phyloP scores from a whole-genome alignment of 352 stramenopile genomes.

The Globisporangium takayamanum region DNA sequence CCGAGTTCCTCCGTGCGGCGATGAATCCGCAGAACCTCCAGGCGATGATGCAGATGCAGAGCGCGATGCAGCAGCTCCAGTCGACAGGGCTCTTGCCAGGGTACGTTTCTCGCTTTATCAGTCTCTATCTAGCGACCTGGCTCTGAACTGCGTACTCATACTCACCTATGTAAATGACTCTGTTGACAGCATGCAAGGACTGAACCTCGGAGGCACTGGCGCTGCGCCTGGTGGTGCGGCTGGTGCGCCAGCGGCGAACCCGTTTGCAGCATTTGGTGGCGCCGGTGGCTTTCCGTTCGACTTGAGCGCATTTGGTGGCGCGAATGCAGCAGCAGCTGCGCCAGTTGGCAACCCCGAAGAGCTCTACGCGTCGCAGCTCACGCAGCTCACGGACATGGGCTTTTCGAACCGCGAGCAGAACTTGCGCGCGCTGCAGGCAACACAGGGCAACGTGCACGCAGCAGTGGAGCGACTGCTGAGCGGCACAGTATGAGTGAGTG shows the following conservation, averaged over 20 bases:
- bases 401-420: slow-evolving; percentile 88
- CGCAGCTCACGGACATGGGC: slow-evolving; percentile 89
- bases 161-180: background rate
- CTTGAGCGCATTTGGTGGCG: slow-evolving; percentile 15
- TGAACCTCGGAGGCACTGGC: slow-evolving; percentile 31
- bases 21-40: slow-evolving; percentile 90
- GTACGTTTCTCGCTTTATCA: slow-evolving; percentile 24
- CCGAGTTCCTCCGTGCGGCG: slow-evolving; percentile 75
- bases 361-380: slow-evolving; percentile 81
- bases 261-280: slow-evolving; percentile 41
- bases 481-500: slow-evolving; percentile 31
- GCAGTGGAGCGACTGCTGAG: slow-evolving; percentile 87
- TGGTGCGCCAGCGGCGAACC: slow-evolving; percentile 26
- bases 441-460: slow-evolving; percentile 84
- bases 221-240: slow-evolving; percentile 5
- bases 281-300: slow-evolving; percentile 29
- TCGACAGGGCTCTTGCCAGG: slow-evolving; percentile 56
- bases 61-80: slow-evolving; percentile 80
- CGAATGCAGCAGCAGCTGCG: slow-evolving; percentile 15
- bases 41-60: slow-evolving; percentile 90
- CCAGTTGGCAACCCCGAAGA: slow-evolving; percentile 70
- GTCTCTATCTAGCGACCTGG: background rate
- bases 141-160: slow-evolving; percentile 4
- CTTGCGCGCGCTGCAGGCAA: slow-evolving; percentile 80
- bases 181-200: slow-evolving; percentile 35